phyloP scores from a whole-genome alignment of 2,329 filamentous ascomycete species.

The Microsporum canis region DNA sequence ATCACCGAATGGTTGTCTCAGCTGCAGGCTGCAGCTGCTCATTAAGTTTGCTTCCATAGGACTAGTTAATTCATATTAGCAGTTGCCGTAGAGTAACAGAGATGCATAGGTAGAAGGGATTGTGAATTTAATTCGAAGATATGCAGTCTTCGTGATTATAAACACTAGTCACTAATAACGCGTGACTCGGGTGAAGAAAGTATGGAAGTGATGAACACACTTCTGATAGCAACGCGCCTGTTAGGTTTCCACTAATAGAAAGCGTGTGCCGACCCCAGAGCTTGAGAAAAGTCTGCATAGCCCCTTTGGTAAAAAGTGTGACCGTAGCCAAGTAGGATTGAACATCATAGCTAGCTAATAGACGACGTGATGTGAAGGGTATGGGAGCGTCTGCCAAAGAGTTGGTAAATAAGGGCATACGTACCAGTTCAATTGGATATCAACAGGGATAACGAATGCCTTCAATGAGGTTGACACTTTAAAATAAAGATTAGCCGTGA shows the following conservation, averaged over 20 bases:
- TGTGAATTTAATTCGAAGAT: background rate
- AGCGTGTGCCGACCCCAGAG: background rate
- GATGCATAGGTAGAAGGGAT: background rate
- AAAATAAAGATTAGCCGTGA: background rate
- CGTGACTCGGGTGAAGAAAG: background rate
- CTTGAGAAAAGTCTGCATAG: background rate
- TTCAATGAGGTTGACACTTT: background rate
- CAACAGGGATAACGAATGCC: background rate
- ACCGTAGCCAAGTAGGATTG: background rate
- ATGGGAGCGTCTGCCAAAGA: background rate
- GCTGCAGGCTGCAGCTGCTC: background rate
- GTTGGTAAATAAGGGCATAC: background rate
- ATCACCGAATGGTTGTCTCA: slow-evolving; percentile 37
- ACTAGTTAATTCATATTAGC: background rate
- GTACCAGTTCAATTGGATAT: background rate
- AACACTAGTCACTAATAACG: background rate
- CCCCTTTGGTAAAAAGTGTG: background rate
- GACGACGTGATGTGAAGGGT: background rate
- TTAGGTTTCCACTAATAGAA: background rate
- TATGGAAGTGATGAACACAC: background rate
- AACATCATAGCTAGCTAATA: background rate
- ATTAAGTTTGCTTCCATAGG: background rate
- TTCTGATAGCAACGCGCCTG: background rate
- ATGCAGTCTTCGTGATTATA: background rate
- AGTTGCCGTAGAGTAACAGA: background rate